These are phyloP conservation scores for Hordeum marinum DNA, from an alignment of 176 grass and related monocot genomes.

Conservation along the genomic window DNA sequence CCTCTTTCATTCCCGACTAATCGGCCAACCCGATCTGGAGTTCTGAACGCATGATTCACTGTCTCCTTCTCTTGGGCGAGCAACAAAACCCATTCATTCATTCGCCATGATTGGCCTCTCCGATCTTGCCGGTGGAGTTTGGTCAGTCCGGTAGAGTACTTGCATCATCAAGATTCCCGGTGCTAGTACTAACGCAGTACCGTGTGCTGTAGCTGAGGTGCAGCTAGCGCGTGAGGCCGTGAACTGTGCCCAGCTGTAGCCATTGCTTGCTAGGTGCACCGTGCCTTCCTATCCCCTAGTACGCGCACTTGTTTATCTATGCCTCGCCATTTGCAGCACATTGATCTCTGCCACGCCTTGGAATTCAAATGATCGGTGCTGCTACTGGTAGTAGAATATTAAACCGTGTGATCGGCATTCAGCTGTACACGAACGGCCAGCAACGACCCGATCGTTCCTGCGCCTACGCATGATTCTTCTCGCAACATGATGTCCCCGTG, in stretches of 20 bases:
- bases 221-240: not conserved
- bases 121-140: not conserved
- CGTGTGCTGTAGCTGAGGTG: not conserved
- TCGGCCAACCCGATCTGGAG: too few species aligned
- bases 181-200: not conserved
- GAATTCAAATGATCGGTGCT: not conserved
- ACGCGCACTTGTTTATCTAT: not conserved
- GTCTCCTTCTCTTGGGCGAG: too few species aligned
- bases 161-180: not conserved
- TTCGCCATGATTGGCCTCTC: not conserved
- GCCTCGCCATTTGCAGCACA: not conserved
- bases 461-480: not conserved
- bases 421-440: not conserved
- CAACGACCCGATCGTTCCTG: not conserved
- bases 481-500: constrained; percentile 23
- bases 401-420: not conserved
- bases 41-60: too few species aligned
- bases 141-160: not conserved
- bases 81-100: too few species aligned
- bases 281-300: not conserved
- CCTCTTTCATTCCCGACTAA: too few species aligned
- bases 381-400: not conserved
- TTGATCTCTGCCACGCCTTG: not conserved
- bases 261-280: too few species aligned
- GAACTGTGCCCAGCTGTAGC: constrained; percentile 1